phyloP scores from a whole-genome alignment of 2,329 filamentous ascomycete genomes.

The Clathrospora elynae region DNA sequence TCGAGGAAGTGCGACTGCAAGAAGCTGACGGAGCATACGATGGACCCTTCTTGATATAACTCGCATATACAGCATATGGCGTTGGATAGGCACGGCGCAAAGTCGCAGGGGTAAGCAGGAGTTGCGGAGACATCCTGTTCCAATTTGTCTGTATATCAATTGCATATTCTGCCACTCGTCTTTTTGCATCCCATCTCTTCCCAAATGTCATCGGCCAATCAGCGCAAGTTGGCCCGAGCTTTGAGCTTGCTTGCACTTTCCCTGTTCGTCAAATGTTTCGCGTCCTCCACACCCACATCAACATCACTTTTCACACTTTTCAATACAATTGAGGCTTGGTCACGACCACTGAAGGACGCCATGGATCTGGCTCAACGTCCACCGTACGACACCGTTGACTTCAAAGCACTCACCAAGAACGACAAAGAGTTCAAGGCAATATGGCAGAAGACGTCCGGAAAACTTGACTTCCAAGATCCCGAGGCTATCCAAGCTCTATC shows the following conservation, averaged over 20 bases:
- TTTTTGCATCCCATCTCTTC: slow-evolving; percentile 7
- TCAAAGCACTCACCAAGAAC: slow-evolving; percentile 63
- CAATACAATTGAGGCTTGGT: neutral
- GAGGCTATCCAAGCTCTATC: slow-evolving; percentile 76
- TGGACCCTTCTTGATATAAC: slow-evolving; percentile 52
- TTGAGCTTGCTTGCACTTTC: slow-evolving; percentile 1
- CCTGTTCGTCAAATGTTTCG: neutral
- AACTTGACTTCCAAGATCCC: slow-evolving; percentile 82
- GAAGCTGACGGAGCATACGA: slow-evolving; percentile 52
- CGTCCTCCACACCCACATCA: slow-evolving; percentile 3
- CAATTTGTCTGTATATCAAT: slow-evolving; percentile 22
- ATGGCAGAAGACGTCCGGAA: slow-evolving; percentile 53
- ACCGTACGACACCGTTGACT: slow-evolving; percentile 65
- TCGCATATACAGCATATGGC: slow-evolving; percentile 8
- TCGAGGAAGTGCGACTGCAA: slow-evolving; percentile 50
- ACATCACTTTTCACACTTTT: neutral
- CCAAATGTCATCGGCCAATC: slow-evolving; percentile 25
- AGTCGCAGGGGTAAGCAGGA: slow-evolving; percentile 15
- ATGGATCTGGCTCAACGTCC: slow-evolving; percentile 37
- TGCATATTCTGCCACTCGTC: slow-evolving; percentile 15
- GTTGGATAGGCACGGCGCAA: slow-evolving; percentile 17
- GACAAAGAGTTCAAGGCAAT: slow-evolving; percentile 65
- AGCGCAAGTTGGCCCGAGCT: slow-evolving; percentile 25
- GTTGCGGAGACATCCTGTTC: slow-evolving; percentile 14
- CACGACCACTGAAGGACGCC: neutral